Percentiles rank a stretch among this genome's conserved stretches.
These are phyloP conservation scores for Lycium barbarum DNA, from an alignment of 257 asterid genomes.

Conservation along the genomic window DNA sequence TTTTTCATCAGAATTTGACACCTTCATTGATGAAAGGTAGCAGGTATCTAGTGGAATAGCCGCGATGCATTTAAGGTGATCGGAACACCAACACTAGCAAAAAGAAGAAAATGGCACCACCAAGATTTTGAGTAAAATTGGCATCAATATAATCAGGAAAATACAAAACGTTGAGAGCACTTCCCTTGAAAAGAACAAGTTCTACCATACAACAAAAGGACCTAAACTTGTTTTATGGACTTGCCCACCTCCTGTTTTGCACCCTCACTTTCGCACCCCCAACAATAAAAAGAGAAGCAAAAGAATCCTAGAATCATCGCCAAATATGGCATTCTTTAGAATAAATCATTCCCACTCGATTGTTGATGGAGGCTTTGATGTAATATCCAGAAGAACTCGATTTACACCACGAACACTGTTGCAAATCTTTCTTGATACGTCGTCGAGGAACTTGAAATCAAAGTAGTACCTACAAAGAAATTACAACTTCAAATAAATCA, in stretches of 20 bases:
- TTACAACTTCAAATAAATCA: conserved; percentile 4
- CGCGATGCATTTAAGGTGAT: not conserved
- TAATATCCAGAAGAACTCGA: conserved; percentile 91
- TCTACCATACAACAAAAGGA: not conserved
- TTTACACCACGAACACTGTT: conserved; percentile 93
- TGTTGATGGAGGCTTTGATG: conserved; percentile 99
- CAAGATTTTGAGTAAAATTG: not conserved
- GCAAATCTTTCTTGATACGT: conserved; percentile 87
- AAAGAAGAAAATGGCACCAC: not conserved
- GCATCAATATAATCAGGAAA: not conserved
- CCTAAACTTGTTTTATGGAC: not conserved
- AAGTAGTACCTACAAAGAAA: conserved; percentile 73
- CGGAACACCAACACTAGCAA: not conserved
- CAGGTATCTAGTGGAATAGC: not conserved
- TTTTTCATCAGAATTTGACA: not conserved
- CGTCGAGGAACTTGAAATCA: conserved; percentile 81
- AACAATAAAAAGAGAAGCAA: not conserved
- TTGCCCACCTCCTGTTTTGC: not conserved
- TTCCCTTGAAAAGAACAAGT: not conserved
- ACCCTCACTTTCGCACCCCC: not conserved
- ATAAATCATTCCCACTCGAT: conserved; percentile 86
- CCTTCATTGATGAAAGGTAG: not conserved
- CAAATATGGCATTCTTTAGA: not conserved
- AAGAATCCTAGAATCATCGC: not conserved
- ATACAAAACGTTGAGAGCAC: not conserved